Evolutionary conservation across 1,284 basidiomycete genomes (phyloP), one percentile per base, ranked within the genome.

Genomic region (Sanghuangporus weigelae): DNA sequence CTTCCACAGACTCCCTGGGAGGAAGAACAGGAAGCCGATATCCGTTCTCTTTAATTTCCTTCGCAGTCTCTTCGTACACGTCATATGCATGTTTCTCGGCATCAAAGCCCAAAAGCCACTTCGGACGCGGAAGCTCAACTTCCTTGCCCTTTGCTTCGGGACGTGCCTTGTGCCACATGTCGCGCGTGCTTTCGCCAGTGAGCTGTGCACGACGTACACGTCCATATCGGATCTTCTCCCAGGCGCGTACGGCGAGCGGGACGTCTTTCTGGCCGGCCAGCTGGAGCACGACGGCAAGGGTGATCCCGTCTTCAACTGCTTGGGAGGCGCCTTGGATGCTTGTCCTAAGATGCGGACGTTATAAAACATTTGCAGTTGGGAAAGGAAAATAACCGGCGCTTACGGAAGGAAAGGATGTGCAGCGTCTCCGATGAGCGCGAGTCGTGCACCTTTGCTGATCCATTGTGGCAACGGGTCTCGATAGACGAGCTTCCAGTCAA

Each of bases 31-130:
- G 71, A 40, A 64, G 31, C 42, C 36, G 55, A 66, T 75, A 73
- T 16, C 73, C 74, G 10, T 72, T 69, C 64, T 68, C 62, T 53
- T 59, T 50, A 14, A 72, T 70, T 61, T 68, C 64, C 59, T 65
- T 68, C 56, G 63, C 68, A 53, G 67, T 68, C 53, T 64, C 51
- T 0, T 62, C 59, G 23, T 63, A 65, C 8, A 55, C 36, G 8
- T 64, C 49, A 12, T 50, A 54, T 23, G 66, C 66, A 55, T 67
- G 59, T 26, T 59, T 53, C 39, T 65, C 66, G 3, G 62, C 63
- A 49, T 68, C 64, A 53, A 62, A 62, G 49, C 63, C 63, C 35
- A 68, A 51, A 1, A 68, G 53, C 67, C 67, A 68, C n/a, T 67
- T 66, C 1, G 66, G 66, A 26, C 56, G 60, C n/a, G 59, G 57